Evolutionary conservation across 106 monocot species (phyloP), one percentile per base, ranked within the genome.

Genomic region (Dioscorea zingiberensis): DNA sequence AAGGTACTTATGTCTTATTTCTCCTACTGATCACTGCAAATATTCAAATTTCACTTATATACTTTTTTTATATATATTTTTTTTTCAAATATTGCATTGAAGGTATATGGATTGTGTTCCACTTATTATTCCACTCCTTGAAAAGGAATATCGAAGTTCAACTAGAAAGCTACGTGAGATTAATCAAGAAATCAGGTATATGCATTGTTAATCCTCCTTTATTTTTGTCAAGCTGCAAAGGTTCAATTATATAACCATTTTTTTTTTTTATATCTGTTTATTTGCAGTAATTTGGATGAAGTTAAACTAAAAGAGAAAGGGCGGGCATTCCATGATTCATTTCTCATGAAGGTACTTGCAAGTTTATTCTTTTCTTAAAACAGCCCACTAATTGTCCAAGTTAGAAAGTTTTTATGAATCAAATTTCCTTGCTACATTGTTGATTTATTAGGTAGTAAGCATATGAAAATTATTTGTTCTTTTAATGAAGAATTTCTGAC

Each of bases 41-140:
- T 10, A 38, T 38, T 38, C 10, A 38, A 51, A 51, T 16, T 51
- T 51, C 51, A 51, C 51, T 51, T 13, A 16, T 4, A 18, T 18
- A 51, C 19, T 18, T 51, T 19, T n/a, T n/a, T 51, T 19, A 7
- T n/a, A 21, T 30, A 25, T 24, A 46, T 23, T 21, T 21, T 48
- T 59, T 29, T 30, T 13, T 44, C 11, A 23, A 23, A 44, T 25
- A 57, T 54, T 51, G 72, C 44, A 24, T 1, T 3, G 23, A 62
- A 93, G 93, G 85, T 93, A 89, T 22, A 71, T 89, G 78, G 89
- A 83, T 53, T 89, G 72, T 77, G 86, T 93, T 74, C 93, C 93
- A 25, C 65, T 89, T 58, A 83, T 93, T 64, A 75, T 93, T 76
- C 86, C 89, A 64, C 83, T 93, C 76, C 78, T 93, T 25, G 93